Evolutionary conservation across 164 flowering plant species (phyloP).

Genomic region (Paratinospora sagittata): DNA sequence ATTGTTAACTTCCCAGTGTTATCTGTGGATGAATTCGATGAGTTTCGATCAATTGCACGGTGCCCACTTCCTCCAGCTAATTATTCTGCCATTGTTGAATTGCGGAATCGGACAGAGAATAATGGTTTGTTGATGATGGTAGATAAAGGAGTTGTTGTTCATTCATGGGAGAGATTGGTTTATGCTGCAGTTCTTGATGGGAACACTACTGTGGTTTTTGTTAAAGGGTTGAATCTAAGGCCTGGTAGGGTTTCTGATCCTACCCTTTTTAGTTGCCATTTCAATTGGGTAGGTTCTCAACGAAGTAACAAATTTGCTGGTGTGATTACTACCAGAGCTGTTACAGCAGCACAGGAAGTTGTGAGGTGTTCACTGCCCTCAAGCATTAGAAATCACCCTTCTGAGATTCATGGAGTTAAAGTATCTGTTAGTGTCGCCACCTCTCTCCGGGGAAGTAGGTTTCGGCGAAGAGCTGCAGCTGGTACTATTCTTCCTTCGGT

Average conservation of each 20-base stretch:
- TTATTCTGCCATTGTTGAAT: conserved; percentile 34
- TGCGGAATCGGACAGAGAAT: conserved; percentile 22
- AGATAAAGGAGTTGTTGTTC: conserved; percentile 19
- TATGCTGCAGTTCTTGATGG: conserved; percentile 64
- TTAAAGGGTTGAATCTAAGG: conserved; percentile 72
- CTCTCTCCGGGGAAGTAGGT: conserved; percentile 13
- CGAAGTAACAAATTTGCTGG: conserved; percentile 13
- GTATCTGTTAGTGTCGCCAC: conserved; percentile 42
- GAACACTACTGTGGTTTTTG: conserved; percentile 58
- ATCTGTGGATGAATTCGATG: conserved; percentile 55
- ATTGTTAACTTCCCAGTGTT: conserved; percentile 19
- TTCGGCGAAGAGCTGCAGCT: background rate
- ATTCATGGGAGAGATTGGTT: conserved; percentile 60
- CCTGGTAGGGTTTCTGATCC: conserved; percentile 53
- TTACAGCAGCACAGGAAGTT: conserved; percentile 76
- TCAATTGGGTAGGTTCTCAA: conserved; percentile 41
- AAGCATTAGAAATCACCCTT: conserved; percentile 31
- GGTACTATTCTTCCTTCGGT: conserved; percentile 53
- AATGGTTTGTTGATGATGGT: background rate
- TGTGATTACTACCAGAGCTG: conserved; percentile 34
- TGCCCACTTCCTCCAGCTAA: conserved; percentile 60
- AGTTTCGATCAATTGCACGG: conserved; percentile 40
- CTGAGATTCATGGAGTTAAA: conserved; percentile 42
- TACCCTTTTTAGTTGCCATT: conserved; percentile 51
- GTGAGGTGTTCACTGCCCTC: conserved; percentile 61